phyloP scores from a whole-genome alignment of 768 basidiomycete genomes.

The Clathrus columnatus region DNA sequence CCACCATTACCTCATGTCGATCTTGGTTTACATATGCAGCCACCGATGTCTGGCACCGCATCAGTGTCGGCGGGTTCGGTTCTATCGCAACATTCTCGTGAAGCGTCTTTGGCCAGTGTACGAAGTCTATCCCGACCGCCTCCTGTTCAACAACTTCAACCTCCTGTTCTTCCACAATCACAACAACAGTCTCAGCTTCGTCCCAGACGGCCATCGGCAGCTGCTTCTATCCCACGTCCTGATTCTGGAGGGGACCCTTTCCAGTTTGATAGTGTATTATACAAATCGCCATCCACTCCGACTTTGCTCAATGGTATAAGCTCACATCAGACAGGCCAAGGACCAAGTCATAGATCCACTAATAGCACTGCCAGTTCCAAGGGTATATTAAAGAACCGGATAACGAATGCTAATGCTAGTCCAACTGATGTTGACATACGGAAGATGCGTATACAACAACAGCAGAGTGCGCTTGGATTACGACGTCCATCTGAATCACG shows the following conservation, averaged over 20 bases:
- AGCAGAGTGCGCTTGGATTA: background rate
- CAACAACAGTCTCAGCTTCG: background rate
- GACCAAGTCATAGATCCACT: background rate
- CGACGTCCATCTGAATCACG: background rate
- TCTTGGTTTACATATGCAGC: background rate
- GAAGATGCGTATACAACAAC: background rate
- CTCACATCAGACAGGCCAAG: background rate
- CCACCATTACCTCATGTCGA: background rate
- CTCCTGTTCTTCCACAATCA: constrained; percentile 15
- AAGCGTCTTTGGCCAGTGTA: constrained; percentile 4
- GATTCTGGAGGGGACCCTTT: constrained; percentile 36
- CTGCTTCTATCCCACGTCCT: constrained; percentile 26
- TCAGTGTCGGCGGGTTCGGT: constrained; percentile 7
- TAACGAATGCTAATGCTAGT: background rate
- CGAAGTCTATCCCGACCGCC: constrained; percentile 22
- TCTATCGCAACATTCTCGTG: constrained; percentile 11
- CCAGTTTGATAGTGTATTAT: constrained; percentile 40
- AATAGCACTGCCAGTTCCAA: constrained; percentile 3
- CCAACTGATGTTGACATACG: constrained; percentile 4
- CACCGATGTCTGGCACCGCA: constrained; percentile 22
- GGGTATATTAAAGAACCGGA: constrained; percentile 7
- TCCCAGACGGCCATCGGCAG: constrained; percentile 14
- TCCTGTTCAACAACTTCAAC: constrained; percentile 24
- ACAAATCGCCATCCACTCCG: constrained; percentile 5
- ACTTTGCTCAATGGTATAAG: background rate